These are phyloP conservation scores for Fusarium succisae DNA, from an alignment of 2,329 filamentous ascomycete species.

Conservation along the genomic window DNA sequence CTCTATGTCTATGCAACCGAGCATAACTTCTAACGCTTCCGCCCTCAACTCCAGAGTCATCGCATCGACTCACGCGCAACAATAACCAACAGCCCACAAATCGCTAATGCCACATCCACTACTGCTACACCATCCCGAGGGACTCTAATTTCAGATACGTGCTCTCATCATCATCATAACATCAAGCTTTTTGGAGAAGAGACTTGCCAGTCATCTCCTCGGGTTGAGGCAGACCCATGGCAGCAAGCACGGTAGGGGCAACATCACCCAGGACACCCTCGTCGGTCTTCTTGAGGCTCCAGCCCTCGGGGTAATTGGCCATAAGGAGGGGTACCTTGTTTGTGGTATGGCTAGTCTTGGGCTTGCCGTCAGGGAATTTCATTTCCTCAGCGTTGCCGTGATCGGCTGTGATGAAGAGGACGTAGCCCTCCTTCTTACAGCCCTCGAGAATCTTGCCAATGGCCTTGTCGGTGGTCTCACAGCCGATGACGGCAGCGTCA, in stretches of 20 bases:
- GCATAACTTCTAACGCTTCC: conserved; percentile 25
- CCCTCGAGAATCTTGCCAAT: conserved; percentile 93
- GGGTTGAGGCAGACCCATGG: conserved; percentile 91
- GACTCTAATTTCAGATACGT: conserved; percentile 2
- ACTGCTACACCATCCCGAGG: conserved; percentile 16
- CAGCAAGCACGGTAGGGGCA: conserved; percentile 88
- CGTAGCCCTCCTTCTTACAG: conserved; percentile 92
- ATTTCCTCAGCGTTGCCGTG: conserved; percentile 99
- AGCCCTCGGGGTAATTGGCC: conserved; percentile 93
- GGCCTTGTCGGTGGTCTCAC: conserved; percentile 87
- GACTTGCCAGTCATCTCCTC: conserved; percentile 91
- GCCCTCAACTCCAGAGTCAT: conserved; percentile 39
- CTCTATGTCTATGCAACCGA: conserved; percentile 30
- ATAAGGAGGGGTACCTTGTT: conserved; percentile 99
- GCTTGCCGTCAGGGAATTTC: conserved; percentile 94
- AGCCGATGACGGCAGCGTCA: conserved; percentile 88
- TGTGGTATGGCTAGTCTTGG: conserved; percentile 97
- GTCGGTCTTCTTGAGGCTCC: conserved; percentile 79
- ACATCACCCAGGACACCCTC: conserved; percentile 96
- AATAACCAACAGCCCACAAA: conserved; percentile 29
- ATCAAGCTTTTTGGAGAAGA: conserved; percentile 78
- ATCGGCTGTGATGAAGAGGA: conserved; percentile 95
- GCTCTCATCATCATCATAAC: conserved; percentile 2
- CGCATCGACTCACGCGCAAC: conserved; percentile 19
- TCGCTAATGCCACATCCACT: conserved; percentile 20